Percentiles rank a stretch among this genome's conserved stretches.
These are phyloP conservation scores for Erigeron philadelphicus DNA, from an alignment of 140 eudicot species.

Conservation along the genomic window DNA sequence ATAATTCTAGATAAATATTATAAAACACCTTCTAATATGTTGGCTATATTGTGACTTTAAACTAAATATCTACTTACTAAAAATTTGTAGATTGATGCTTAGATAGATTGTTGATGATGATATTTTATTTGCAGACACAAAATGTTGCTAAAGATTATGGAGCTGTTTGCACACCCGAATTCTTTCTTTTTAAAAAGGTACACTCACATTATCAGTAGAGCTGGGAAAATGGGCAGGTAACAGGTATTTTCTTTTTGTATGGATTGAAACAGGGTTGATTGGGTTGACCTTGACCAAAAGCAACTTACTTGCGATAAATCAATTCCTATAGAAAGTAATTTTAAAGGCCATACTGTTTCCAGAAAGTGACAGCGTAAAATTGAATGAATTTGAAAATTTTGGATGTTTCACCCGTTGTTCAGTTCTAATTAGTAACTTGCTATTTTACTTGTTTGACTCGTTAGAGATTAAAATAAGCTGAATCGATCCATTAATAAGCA, in stretches of 20 bases:
- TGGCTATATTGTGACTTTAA: not conserved
- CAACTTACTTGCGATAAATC: not conserved
- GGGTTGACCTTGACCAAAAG: not conserved
- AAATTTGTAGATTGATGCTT: slow-evolving; percentile 10
- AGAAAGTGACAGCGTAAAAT: not conserved
- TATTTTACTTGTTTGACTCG: not conserved
- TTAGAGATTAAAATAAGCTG: not conserved
- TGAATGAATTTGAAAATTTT: not conserved
- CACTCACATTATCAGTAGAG: not conserved
- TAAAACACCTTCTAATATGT: not conserved
- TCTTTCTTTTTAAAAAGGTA: slow-evolving; percentile 86
- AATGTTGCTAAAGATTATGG: slow-evolving; percentile 88
- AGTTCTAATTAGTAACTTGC: not conserved
- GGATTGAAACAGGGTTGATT: not conserved
- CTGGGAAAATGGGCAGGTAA: not conserved
- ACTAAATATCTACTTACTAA: not conserved
- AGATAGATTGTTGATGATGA: not conserved
- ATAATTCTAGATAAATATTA: not conserved
- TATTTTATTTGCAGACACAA: slow-evolving; percentile 67
- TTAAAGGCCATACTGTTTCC: not conserved
- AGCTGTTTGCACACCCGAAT: slow-evolving; percentile 97
- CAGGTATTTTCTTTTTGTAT: not conserved
- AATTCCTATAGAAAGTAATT: not conserved
- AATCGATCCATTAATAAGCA: slow-evolving; percentile 9
- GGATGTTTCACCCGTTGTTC: not conserved